These are phyloP conservation scores for Truncatella angustata DNA, from an alignment of 2,329 filamentous ascomycete species.

Conservation along the genomic window DNA sequence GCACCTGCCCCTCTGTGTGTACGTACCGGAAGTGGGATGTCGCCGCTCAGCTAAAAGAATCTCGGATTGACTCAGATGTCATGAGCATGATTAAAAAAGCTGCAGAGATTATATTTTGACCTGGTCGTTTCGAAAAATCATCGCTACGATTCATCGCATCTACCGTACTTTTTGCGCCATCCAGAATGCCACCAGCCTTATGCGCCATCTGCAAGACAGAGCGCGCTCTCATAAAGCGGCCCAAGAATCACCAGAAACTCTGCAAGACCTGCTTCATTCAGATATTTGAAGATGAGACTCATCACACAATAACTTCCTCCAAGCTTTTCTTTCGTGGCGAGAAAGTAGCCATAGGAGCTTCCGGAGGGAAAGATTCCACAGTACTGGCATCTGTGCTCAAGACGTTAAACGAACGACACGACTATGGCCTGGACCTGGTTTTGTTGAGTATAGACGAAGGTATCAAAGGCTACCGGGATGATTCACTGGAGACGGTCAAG, in stretches of 20 bases:
- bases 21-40: slow-evolving; percentile 6
- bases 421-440: slow-evolving; percentile 82
- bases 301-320: slow-evolving; percentile 83
- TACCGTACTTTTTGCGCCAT: no score
- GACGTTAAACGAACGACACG: slow-evolving; percentile 85
- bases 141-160: not conserved
- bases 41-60: not conserved
- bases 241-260: slow-evolving; percentile 92
- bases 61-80: slow-evolving; percentile 2
- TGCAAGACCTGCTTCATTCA: slow-evolving; percentile 85
- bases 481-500: slow-evolving; percentile 95
- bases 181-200: slow-evolving; percentile 68
- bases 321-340: slow-evolving; percentile 83
- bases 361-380: slow-evolving; percentile 95
- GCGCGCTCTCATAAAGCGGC: slow-evolving; percentile 85
- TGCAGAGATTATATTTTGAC: not conserved
- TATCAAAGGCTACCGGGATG: slow-evolving; percentile 94
- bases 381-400: slow-evolving; percentile 93
- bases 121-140: not conserved
- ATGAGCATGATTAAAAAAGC: not conserved
- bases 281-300: slow-evolving; percentile 89
- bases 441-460: slow-evolving; percentile 94
- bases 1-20: not conserved
- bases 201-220: slow-evolving; percentile 76
- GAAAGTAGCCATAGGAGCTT: slow-evolving; percentile 89